Base-by-base conservation (phyloP, 495 filamentous ascomycete species). In the Aspergillus carlsbadensis region DNA sequence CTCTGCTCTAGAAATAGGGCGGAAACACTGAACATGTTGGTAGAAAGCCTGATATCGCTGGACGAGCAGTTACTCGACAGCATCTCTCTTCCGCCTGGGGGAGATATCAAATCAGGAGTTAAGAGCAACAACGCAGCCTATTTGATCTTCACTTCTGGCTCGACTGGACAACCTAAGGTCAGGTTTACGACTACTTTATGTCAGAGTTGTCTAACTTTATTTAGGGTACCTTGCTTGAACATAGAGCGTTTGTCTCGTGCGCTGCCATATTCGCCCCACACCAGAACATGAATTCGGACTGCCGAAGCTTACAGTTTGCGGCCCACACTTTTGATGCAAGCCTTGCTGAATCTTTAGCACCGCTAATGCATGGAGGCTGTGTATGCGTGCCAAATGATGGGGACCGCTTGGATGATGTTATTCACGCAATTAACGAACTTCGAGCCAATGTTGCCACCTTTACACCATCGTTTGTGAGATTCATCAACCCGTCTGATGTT, bases 291-390 rank as follows among this genome's bases (percentile, higher is more conserved):
- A 59, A 59, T 41, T 54, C 63, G 8, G 56, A 71, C 2, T 65
- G 70, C 6, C 65, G 79, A 15, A 62, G 67, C 0, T 65, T 82
- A 2, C 79, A 83, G 62, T 83, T 81, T 50, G 78, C 78, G 6
- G 74, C 81, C 5, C 78, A 82, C 52, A 79, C 77, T 0, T 83
- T 82, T 47, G 80, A 83, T 57, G 75, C 76, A 6, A 79, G 74
- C 44, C 54, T 79, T 24, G 53, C 67, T 1, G 77, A 80, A 45
- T 66, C 66, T 20, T 61, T 81, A 22, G 73, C 73, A 1, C 61
- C 72, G 2, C 57, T 81, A 40, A 74, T 81, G 46, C 59, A 70
- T 31, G 77, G 77, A 14, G 77, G 65, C 6, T 74, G 68, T 47
- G 66, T 78, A 15, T 81, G 77, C 42, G 64, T 81, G 41, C 78